Base-by-base conservation (phyloP, 805 yeast genomes). In the Diddensiella caesifluorescens region DNA sequence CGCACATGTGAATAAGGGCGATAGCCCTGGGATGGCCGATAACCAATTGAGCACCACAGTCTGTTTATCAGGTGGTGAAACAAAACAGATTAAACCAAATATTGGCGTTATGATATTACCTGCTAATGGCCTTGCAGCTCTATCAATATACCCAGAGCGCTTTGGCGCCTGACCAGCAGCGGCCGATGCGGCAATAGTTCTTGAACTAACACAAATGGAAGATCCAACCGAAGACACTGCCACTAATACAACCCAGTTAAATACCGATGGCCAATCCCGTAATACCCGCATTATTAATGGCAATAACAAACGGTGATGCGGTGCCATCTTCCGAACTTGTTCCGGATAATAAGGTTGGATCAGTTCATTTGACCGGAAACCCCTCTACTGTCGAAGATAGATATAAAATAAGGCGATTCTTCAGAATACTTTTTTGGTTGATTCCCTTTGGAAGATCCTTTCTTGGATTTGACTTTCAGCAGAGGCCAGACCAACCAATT, bases 1-100 rank as follows among this genome's bases (percentile, higher is more conserved):
- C 39, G 80, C 81, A 94, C 95, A 84, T 26, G 85, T 79, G 63
- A 82, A 77, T 46, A 83, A 68, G n/a, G 88, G 78, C 1, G 88
- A 77, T 49, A 84, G 67, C 47, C 89, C 89, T 30, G 87, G 78
- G 25, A 84, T 61, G n/a, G 89, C 83, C 54, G 81, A 67, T 61
- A 84, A 62, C 92, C 92, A 84, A 50, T 69, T 68, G 65, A 84
- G 84, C 22, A 82, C 80, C 5, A 64, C 72, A 38, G 70, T 71
- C 53, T 78, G 68, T 46, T 71, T 64, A 10, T 69, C 60, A 29
- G 81, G 73, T 4, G 83, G 81, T 32, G 82, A 74, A 37, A 81
- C 64, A 53, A 72, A 77, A 35, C 78, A 74, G 26, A 77, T 56
- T 27, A 73, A 62, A 18, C 81, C 83, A 54, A 78, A 68, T 27